phyloP scores from a whole-genome alignment of 148 eudicot genomes.

The Rhododendron simsii region DNA sequence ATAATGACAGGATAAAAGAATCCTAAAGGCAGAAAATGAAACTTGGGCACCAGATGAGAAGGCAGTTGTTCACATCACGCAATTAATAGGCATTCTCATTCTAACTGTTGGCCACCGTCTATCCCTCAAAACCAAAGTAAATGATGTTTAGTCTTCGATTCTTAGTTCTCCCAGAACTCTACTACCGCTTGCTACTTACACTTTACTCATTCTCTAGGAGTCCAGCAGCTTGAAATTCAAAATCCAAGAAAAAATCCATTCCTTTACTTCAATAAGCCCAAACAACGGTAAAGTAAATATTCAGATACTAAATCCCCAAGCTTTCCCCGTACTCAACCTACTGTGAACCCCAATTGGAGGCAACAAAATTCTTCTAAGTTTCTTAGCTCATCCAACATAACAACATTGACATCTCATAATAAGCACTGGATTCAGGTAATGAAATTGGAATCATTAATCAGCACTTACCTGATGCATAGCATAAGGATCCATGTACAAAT shows the following conservation, averaged over 20 bases:
- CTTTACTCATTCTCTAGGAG: neutral
- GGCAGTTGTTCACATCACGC: neutral
- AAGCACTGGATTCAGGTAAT: neutral
- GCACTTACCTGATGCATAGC: constrained; percentile 55
- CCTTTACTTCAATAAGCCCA: neutral
- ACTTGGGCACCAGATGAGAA: neutral
- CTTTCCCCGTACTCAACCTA: neutral
- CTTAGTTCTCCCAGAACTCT: neutral
- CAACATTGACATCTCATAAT: neutral
- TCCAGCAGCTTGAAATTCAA: neutral
- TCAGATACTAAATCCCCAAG: neutral
- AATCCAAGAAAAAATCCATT: neutral
- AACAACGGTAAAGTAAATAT: neutral
- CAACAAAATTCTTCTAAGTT: neutral
- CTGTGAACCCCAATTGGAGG: constrained; percentile 3
- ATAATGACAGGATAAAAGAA: neutral
- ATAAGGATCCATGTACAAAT: constrained; percentile 34
- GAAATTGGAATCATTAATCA: neutral
- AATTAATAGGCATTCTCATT: neutral
- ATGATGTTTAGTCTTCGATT: neutral
- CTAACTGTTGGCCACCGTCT: neutral
- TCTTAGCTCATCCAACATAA: neutral
- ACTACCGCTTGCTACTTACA: neutral
- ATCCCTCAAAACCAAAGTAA: neutral
- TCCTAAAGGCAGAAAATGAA: neutral